A percentile compares a stretch with the other conserved stretches of the same genome.
Evolutionary conservation across 371 early-diverging fungal species (phyloP).

Genomic region (Basidiobolus heterosporus): DNA sequence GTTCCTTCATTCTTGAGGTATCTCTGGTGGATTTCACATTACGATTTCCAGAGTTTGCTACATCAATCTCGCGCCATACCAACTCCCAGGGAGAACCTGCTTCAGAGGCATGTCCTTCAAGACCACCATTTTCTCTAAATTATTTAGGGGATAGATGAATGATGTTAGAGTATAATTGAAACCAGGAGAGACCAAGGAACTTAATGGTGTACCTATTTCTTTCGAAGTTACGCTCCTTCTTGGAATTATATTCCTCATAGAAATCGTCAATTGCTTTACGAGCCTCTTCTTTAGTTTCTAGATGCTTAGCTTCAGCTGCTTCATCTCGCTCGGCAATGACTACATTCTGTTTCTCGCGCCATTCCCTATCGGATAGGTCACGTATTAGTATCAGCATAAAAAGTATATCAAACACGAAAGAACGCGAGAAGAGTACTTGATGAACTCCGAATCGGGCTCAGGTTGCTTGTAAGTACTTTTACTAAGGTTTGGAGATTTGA

Average conservation of each 20-base stretch:
- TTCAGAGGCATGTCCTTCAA: not conserved
- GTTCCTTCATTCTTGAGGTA: constrained; percentile 65
- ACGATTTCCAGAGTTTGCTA: constrained; percentile 22
- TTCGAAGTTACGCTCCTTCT: constrained; percentile 41
- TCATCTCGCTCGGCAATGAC: constrained; percentile 64
- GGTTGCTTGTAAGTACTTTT: no score
- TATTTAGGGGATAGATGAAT: no score
- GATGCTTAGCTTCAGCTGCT: constrained; percentile 40
- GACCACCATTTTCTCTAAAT: no score
- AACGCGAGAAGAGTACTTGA: no score
- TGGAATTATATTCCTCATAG: constrained; percentile 88
- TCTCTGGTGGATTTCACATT: constrained; percentile 31
- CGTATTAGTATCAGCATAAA: not conserved
- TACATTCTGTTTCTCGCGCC: constrained; percentile 60
- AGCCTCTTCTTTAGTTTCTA: constrained; percentile 49
- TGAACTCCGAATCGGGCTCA: no score
- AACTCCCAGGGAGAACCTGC: not conserved
- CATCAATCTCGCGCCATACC: not conserved
- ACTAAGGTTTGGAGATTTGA: no score
- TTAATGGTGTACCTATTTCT: constrained; percentile 45
- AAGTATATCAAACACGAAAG: no score
- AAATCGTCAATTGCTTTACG: constrained; percentile 74
- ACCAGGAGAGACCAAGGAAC: no score
- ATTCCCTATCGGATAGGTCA: constrained; percentile 30
- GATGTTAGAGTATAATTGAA: no score